phyloP scores from a whole-genome alignment of 1,284 basidiomycete genomes.

The Ustilago xerochloae region DNA sequence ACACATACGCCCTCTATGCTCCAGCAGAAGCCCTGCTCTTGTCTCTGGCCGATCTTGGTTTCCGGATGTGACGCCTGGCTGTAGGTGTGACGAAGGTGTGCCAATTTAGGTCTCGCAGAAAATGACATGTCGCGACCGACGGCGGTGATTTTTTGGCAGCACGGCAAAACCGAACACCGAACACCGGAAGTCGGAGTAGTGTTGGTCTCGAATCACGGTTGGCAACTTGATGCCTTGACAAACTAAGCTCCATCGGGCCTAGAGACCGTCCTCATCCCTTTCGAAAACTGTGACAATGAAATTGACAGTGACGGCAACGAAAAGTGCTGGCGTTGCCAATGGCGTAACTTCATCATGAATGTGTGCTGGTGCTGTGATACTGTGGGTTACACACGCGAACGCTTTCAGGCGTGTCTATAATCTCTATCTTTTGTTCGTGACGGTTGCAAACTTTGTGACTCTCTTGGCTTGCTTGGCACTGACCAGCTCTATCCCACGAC shows the following conservation, averaged over 20 bases:
- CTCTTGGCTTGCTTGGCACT: no score
- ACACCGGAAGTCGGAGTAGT: background rate
- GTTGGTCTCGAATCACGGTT: constrained; percentile 16
- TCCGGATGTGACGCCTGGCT: no score
- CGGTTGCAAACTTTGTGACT: no score
- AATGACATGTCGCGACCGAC: constrained; percentile 42
- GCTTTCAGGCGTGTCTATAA: no score
- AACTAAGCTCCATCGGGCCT: constrained; percentile 5
- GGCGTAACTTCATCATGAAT: background rate
- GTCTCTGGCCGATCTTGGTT: no score
- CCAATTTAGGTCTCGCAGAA: constrained; percentile 20
- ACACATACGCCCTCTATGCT: no score
- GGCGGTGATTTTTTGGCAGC: background rate
- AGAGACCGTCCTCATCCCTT: background rate
- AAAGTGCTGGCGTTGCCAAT: background rate
- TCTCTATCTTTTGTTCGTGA: no score
- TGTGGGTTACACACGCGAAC: background rate
- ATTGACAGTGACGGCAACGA: background rate
- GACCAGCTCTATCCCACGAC: no score
- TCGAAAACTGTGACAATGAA: background rate
- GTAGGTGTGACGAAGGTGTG: no score
- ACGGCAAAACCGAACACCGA: background rate
- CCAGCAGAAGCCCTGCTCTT: no score
- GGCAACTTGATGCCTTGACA: background rate
- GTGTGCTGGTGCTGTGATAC: no score